Base-by-base conservation (phyloP, 352 stramenopile species). In the Globisporangium iwayamae region DNA sequence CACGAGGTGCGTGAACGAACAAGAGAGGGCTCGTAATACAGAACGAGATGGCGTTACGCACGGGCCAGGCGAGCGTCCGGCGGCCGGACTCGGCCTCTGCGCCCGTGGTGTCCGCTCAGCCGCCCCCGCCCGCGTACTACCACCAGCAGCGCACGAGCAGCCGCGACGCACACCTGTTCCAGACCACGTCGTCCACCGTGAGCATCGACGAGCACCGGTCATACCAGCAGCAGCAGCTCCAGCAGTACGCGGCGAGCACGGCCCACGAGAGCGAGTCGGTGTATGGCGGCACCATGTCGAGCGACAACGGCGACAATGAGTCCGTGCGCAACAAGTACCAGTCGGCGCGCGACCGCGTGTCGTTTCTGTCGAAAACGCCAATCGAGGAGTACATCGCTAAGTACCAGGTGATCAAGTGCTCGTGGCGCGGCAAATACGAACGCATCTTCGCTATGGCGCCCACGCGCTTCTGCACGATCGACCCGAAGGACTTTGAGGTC, bases 341-440 rank as follows among this genome's bases (percentile, higher is more conserved):
- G 57, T 50, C 63, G 57, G 54, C 34, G 48, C 67, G 56, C 38
- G 72, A 77, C 51, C 69, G 55, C 16, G 39, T 77, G 70, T 79
- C 72, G 48, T 81, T 73, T 59, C 55, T 76, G 41, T 71, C 57
- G 32, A 62, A 66, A 46, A 81, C 81, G 34, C 81, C 77, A 39
- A 88, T 93, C 53, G 85, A 94, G 61, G 87, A 95, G 62, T 93
- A 85, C 59, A 74, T 93, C 20, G 74, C 85, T 63, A 92, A 92
- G 66, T 96, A 94, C 70, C 82, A 90, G 63, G 85, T 93, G 39
- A 74, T 91, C 54, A 96, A 96, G 70, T 61, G 79, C 36, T 92
- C 84, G 34, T 96, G 87, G 87, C 74, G 85, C 22, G 87, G 87
- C 64, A 93, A 93, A 65, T 96, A 96, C 71, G 85, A 94, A 61